These are phyloP conservation scores for Cucurbita pepo DNA, from an alignment of 306 rosid genomes.

Conservation along the genomic window DNA sequence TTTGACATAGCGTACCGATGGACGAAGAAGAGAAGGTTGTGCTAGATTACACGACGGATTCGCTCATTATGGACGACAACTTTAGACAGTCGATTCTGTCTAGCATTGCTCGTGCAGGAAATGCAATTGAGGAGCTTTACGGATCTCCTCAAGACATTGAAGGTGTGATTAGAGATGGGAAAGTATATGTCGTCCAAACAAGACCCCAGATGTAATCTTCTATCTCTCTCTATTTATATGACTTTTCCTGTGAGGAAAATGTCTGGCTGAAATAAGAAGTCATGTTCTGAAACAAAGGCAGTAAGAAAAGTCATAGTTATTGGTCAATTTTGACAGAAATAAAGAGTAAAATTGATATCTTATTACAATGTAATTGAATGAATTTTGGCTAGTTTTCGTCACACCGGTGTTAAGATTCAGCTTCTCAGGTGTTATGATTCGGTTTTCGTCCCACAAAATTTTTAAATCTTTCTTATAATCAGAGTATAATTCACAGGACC, in stretches of 20 bases:
- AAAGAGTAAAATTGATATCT: background rate
- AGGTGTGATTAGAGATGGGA: conserved; percentile 81
- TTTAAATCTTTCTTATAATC: background rate
- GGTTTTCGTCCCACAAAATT: background rate
- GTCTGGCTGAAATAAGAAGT: background rate
- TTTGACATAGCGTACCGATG: conserved; percentile 63
- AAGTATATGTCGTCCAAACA: conserved; percentile 86
- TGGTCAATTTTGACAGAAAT: background rate
- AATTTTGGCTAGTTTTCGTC: background rate
- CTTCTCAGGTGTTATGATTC: background rate
- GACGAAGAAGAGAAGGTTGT: conserved; percentile 71
- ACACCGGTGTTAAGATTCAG: background rate
- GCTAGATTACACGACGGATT: conserved; percentile 77
- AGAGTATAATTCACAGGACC: background rate
- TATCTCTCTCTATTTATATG: background rate
- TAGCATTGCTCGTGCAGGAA: conserved; percentile 84
- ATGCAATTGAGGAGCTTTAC: conserved; percentile 66
- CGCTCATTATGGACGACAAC: conserved; percentile 36
- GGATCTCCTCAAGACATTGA: conserved; percentile 95
- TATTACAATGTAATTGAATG: background rate
- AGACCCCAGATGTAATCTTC: conserved; percentile 77
- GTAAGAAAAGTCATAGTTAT: background rate
- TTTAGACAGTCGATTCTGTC: conserved; percentile 66
- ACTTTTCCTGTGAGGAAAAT: background rate
- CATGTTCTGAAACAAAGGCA: background rate